phyloP scores from a whole-genome alignment of 2,329 filamentous ascomycete species.

The Xylaria hypoxylon region DNA sequence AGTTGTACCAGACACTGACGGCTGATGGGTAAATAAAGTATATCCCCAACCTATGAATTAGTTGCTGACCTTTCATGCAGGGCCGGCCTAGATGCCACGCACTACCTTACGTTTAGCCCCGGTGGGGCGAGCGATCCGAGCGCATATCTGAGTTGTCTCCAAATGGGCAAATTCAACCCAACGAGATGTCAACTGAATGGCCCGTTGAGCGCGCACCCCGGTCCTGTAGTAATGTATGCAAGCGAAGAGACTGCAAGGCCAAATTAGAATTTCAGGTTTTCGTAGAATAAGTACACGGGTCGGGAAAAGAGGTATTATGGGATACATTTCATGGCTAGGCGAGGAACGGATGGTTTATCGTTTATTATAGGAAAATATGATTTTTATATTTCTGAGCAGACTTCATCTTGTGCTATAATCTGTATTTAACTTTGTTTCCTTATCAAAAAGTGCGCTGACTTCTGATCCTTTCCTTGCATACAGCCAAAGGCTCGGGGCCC shows the following conservation, averaged over 20 bases:
- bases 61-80: slow-evolving; percentile 6
- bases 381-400: too few relatives aligned
- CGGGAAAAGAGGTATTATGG: too few relatives aligned
- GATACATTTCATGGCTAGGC: too few relatives aligned
- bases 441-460: too few relatives aligned
- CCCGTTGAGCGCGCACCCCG: slow-evolving; percentile 19
- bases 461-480: too few relatives aligned
- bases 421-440: too few relatives aligned
- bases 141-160: slow-evolving; percentile 32
- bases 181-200: slow-evolving; percentile 22
- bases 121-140: slow-evolving; percentile 18
- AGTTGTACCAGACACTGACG: slow-evolving; percentile 17
- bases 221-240: slow-evolving; percentile 29
- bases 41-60: not conserved
- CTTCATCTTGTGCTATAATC: too few relatives aligned
- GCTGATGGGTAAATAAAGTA: slow-evolving; percentile 20
- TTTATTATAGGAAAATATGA: too few relatives aligned
- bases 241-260: slow-evolving; percentile 14
- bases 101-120: slow-evolving; percentile 21
- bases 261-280: slow-evolving; percentile 1
- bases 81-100: slow-evolving; percentile 26
- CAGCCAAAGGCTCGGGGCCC: too few relatives aligned
- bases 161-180: slow-evolving; percentile 33
- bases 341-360: too few relatives aligned
- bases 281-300: too few relatives aligned